phyloP scores from a whole-genome alignment of 306 rosid species.

The Adenanthera pavonina region DNA sequence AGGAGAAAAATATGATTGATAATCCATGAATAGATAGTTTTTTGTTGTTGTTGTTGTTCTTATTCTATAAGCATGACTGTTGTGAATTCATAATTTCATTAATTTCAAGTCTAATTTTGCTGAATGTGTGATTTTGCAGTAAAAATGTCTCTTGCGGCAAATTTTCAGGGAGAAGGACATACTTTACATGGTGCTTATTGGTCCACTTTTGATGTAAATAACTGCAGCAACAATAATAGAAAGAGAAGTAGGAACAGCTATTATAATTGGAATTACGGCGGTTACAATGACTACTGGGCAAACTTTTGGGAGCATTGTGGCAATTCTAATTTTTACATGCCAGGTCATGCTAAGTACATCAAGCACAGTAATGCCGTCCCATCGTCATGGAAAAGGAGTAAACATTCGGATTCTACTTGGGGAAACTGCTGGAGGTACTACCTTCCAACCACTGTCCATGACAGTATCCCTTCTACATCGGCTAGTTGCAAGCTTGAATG shows the following conservation, averaged over 20 bases:
- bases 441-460: slow-evolving; percentile 46
- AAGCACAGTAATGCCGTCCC: slow-evolving; percentile 33
- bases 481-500: slow-evolving; percentile 60
- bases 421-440: slow-evolving; percentile 55
- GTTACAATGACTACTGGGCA: slow-evolving; percentile 37
- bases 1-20: background rate
- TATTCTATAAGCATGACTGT: background rate
- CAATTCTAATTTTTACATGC: slow-evolving; percentile 34
- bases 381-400: slow-evolving; percentile 69
- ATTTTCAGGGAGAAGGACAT: slow-evolving; percentile 53
- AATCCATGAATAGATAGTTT: background rate
- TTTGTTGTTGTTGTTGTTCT: background rate
- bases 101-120: background rate
- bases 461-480: slow-evolving; percentile 46
- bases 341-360: slow-evolving; percentile 29
- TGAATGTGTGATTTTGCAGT: slow-evolving; percentile 46
- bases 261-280: slow-evolving; percentile 40
- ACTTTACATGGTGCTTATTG: slow-evolving; percentile 46
- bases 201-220: slow-evolving; percentile 46
- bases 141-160: slow-evolving; percentile 57
- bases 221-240: slow-evolving; percentile 38
- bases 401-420: slow-evolving; percentile 60
- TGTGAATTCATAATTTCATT: background rate
- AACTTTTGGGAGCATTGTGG: slow-evolving; percentile 41
- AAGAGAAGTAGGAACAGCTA: slow-evolving; percentile 51